Evolutionary conservation across 345 rosid genomes (phyloP).

Genomic region (Geranium brycei): DNA sequence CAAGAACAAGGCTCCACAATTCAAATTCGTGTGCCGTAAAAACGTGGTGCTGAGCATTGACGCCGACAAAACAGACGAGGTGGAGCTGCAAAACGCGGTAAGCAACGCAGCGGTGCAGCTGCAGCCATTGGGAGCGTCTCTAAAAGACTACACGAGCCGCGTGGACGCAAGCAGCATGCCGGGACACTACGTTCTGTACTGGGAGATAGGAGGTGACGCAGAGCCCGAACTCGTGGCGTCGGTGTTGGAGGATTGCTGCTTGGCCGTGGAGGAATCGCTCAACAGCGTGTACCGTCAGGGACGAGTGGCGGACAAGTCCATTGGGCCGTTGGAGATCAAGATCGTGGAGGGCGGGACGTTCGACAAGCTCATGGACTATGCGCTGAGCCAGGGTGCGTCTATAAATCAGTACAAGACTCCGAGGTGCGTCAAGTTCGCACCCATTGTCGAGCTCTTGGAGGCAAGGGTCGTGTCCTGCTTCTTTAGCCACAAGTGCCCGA

Average conservation of each 20-base stretch:
- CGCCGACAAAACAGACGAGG: conserved; percentile 78
- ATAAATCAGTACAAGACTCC: conserved; percentile 85
- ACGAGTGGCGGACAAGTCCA: conserved; percentile 67
- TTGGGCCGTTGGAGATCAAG: conserved; percentile 80
- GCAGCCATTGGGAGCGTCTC: conserved; percentile 34
- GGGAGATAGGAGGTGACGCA: conserved; percentile 54
- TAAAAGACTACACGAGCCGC: conserved; percentile 77
- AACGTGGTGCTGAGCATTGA: conserved; percentile 82
- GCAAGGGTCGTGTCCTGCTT: conserved; percentile 56
- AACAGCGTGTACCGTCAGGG: conserved; percentile 81
- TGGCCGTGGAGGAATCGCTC: conserved; percentile 63
- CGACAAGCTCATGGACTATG: conserved; percentile 90
- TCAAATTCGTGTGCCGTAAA: conserved; percentile 61
- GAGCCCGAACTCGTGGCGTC: conserved; percentile 26
- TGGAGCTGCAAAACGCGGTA: conserved; percentile 66
- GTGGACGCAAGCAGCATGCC: conserved; percentile 60
- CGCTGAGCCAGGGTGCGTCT: conserved; percentile 80
- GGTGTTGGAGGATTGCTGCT: conserved; percentile 45
- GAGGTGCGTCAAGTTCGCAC: conserved; percentile 70
- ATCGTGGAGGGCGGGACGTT: conserved; percentile 71
- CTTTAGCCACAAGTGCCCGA: conserved; percentile 61
- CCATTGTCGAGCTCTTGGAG: conserved; percentile 66
- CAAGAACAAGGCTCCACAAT: conserved; percentile 70
- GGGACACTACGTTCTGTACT: conserved; percentile 78
- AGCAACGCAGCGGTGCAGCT: conserved; percentile 50